These are phyloP conservation scores for Sistotremastrum suecicum DNA, from an alignment of 768 basidiomycete species.

Conservation along the genomic window DNA sequence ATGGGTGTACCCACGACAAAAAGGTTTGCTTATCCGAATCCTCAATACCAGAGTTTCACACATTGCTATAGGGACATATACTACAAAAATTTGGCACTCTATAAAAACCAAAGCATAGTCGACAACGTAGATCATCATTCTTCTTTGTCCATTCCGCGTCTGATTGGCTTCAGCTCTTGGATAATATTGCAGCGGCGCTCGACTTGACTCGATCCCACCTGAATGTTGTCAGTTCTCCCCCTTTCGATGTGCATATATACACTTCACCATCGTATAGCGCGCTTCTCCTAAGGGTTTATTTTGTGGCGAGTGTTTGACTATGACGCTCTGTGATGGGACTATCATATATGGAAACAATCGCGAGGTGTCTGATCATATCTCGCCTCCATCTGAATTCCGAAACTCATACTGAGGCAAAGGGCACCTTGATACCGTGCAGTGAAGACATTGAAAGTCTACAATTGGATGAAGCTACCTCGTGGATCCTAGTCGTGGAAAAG, in stretches of 20 bases:
- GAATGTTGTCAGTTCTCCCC: slow-evolving; percentile 44
- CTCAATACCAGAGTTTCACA: no score
- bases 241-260: slow-evolving; percentile 1
- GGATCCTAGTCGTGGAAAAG: slow-evolving; percentile 89
- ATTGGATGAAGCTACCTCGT: slow-evolving; percentile 39
- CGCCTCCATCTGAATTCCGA: background rate
- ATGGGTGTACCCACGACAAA: no score
- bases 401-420: slow-evolving; percentile 25
- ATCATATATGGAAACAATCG: slow-evolving; percentile 33
- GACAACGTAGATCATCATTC: slow-evolving; percentile 40
- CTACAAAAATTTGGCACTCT: slow-evolving; percentile 73
- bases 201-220: slow-evolving; percentile 58
- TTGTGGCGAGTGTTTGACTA: slow-evolving; percentile 46
- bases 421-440: slow-evolving; percentile 59
- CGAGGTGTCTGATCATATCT: slow-evolving; percentile 30
- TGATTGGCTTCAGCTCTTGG: slow-evolving; percentile 49
- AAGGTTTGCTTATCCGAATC: no score
- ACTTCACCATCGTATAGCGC: slow-evolving; percentile 31
- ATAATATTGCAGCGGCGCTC: slow-evolving; percentile 81
- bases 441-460: slow-evolving; percentile 56
- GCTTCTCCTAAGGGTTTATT: slow-evolving; percentile 85
- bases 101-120: slow-evolving; percentile 63
- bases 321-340: slow-evolving; percentile 46
- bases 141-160: background rate
- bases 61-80: slow-evolving; percentile 54